phyloP scores from a whole-genome alignment of 768 basidiomycete genomes.

The Psilocybe subaeruginosa region DNA sequence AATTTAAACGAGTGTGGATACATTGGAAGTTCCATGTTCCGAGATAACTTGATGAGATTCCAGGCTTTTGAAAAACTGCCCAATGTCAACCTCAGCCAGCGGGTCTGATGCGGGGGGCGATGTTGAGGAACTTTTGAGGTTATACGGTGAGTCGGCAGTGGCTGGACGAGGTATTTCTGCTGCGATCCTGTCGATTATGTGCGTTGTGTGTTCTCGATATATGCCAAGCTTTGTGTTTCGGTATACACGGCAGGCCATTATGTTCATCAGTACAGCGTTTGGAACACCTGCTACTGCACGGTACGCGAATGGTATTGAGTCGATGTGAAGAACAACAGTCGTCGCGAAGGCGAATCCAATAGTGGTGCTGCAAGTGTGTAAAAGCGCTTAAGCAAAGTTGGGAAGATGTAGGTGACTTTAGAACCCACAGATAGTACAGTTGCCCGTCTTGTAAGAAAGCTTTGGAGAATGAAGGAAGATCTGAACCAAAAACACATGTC shows the following conservation, averaged over 20 bases:
- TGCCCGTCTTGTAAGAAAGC: constrained; percentile 29
- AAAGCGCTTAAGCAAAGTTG: background rate
- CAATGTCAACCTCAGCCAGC: no score
- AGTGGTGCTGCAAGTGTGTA: constrained; percentile 1
- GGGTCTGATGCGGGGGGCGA: no score
- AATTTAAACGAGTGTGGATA: no score
- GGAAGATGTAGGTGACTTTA: background rate
- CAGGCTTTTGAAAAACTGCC: no score
- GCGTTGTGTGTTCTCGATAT: background rate
- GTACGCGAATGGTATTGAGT: constrained; percentile 4
- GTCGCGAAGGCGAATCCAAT: background rate
- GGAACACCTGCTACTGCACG: background rate
- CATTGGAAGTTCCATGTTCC: no score
- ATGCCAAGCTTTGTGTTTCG: constrained; percentile 6
- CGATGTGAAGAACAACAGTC: background rate
- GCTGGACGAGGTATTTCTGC: no score
- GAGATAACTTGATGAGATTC: no score
- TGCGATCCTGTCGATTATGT: no score
- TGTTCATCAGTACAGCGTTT: constrained; percentile 9
- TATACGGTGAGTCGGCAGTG: no score
- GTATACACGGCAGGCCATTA: constrained; percentile 11
- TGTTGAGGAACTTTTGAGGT: no score
- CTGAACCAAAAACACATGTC: background rate
- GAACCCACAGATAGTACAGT: constrained; percentile 31
- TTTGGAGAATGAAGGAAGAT: constrained; percentile 25